Conservation (phyloP, 2,329 filamentous ascomycete species). For the Tolypocladium endophyticum region DNA sequence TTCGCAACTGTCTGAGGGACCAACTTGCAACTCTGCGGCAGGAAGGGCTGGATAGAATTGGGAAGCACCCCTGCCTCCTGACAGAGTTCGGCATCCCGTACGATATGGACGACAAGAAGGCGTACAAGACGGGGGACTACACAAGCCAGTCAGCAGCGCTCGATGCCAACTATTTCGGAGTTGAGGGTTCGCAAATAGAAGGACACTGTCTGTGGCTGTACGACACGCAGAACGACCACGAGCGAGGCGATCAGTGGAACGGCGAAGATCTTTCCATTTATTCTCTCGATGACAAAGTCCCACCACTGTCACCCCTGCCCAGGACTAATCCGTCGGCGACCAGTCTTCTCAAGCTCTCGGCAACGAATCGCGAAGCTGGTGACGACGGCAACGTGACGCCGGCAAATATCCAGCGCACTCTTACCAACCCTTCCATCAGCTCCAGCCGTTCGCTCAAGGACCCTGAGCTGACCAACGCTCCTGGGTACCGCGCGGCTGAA, state of each 20-base stretch:
- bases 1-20: constrained; percentile 84
- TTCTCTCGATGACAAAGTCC: constrained; percentile 66
- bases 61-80: constrained; percentile 78
- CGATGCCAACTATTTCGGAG: constrained; percentile 90
- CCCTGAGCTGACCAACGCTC: constrained; percentile 48
- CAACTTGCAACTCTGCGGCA: constrained; percentile 74
- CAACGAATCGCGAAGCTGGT: constrained; percentile 21
- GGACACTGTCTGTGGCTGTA: constrained; percentile 91
- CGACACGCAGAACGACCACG: constrained; percentile 70
- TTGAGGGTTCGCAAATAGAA: constrained; percentile 74
- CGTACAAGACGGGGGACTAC: constrained; percentile 93
- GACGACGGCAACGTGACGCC: constrained; percentile 57
- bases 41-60: constrained; percentile 82
- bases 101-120: constrained; percentile 95
- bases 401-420: constrained; percentile 60
- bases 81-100: constrained; percentile 97
- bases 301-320: constrained; percentile 42
- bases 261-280: constrained; percentile 91
- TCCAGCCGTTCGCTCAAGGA: constrained; percentile 41
- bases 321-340: constrained; percentile 35
- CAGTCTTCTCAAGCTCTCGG: constrained; percentile 19
- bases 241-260: constrained; percentile 92
- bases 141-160: constrained; percentile 84
- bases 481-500: constrained; percentile 81
- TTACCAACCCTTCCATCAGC: constrained; percentile 58